Base-by-base conservation (phyloP, 2,329 filamentous ascomycete species). In the Davidsoniella neocaledoniae region DNA sequence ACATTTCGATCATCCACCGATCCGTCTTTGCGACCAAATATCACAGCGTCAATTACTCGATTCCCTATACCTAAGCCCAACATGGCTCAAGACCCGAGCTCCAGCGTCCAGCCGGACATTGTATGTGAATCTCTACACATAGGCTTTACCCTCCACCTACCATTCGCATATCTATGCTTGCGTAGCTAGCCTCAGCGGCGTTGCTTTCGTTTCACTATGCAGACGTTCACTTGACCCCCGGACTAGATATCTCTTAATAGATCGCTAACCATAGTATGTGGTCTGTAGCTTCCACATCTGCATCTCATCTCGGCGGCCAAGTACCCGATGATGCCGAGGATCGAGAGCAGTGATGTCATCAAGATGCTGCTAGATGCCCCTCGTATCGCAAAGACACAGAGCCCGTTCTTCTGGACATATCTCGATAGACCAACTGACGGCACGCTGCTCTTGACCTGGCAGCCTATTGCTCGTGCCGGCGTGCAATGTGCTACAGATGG, bases 321-420 rank as follows among this genome's bases (percentile, higher is more conserved):
- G 58, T 95, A 88, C 64, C 84, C 90, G 2, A 67, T 76, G 53
- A 77, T 83, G 60, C 77, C 78, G 46, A 74, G 77, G 48, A 71
- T 94, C 56, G 77, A 81, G 57, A 71, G 84, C 26, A 76, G 83
- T 52, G 83, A 88, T 56, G 84, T 90, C 23, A 81, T 86, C 54
- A 81, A 85, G 59, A 90, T 86, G 73, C 76, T 96, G 54, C 72
- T 88, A 60, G 77, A 80, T 59, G 88, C 87, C 38, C 86, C 88
- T 7, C 82, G 85, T 60, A 83, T 94, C 54, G 83, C 88, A 57
- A 84, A 86, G 63, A 83, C 93, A 60, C 72, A 80, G 55, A 81
- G 87, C 45, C 78, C 90, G 2, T 88, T 98, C 73, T 85, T 82
- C 66, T 98, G 90, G 90, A 88, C 83, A 43, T 94, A 90, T 63